phyloP scores from a whole-genome alignment of 805 yeast genomes.

The Priceomyces melissophilus region DNA sequence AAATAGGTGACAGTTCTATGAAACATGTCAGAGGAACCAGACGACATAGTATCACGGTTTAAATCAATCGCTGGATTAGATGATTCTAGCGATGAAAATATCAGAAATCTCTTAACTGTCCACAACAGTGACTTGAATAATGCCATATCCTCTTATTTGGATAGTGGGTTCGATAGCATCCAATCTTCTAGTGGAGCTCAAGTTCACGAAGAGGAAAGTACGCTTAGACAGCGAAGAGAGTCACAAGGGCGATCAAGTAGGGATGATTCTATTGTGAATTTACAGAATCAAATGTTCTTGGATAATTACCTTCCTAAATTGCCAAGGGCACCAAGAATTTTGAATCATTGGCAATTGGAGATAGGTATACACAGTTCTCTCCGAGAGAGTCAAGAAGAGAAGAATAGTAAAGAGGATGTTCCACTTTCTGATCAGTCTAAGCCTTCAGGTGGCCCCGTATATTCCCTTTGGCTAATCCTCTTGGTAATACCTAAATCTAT shows the following conservation, averaged over 20 bases:
- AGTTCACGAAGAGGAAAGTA: constrained; percentile 9
- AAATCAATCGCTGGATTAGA: constrained; percentile 17
- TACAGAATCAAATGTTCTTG: constrained; percentile 11
- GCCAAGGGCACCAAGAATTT: constrained; percentile 38
- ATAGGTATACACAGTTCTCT: constrained; percentile 36
- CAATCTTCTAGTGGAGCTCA: constrained; percentile 10
- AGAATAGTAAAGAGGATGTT: neutral
- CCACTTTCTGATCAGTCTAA: neutral
- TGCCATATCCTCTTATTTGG: constrained; percentile 61
- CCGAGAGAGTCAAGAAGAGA: constrained; percentile 11
- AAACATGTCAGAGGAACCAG: constrained; percentile 4
- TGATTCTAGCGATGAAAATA: constrained; percentile 44
- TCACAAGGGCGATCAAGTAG: constrained; percentile 5
- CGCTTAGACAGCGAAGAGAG: constrained; percentile 7
- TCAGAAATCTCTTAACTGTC: constrained; percentile 44
- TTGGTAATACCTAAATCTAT: constrained; percentile 54
- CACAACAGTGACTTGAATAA: constrained; percentile 61
- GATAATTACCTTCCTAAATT: constrained; percentile 32
- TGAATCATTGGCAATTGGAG: constrained; percentile 41
- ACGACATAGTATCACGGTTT: constrained; percentile 12
- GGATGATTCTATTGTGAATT: constrained; percentile 4
- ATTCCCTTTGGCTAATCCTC: constrained; percentile 48
- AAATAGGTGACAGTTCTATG: neutral
- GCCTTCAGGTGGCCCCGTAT: constrained; percentile 2
- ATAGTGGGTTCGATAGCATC: constrained; percentile 36